Evolutionary conservation across 192 early-diverging fungal species (phyloP), one percentile per base, ranked within the genome.

Genomic region (Linnemannia schmuckeri): DNA sequence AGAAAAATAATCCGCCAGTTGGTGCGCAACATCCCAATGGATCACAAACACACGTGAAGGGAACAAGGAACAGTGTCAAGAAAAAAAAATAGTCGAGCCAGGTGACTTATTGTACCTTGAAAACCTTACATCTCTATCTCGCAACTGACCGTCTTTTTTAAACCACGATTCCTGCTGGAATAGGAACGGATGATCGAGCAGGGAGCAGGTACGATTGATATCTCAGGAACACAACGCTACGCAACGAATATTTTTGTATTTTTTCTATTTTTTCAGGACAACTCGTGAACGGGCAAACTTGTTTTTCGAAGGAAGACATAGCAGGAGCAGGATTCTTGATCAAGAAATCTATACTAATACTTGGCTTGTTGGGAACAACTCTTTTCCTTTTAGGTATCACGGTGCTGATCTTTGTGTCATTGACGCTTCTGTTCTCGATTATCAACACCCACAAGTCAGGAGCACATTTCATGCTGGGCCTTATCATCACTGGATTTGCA

Each of bases 381-480:
- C 55, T 63, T 22, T 69, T 73, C 2, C 30, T 30, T 15, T 33
- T 79, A 86, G 83, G 83, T 33, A 46, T 80, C 49, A 69, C 72
- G 30, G 71, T 86, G 37, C 79, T 86, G 33, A 79, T 86, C 22
- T 77, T 86, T 47, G 83, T 86, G 33, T 86, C 83, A 37, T 47
- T 86, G 55, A 86, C 83, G 6, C 75, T 86, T 38, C 78, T 86
- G 20, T 86, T 86, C 75, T 86, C 83, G 20, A 80, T 86, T 75
- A 86, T 86, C 46, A 86, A 86, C 75, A 86, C 83, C 18, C 83
- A 86, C 70, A 87, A 87, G 40, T 78, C 79, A 33, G 85, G 85
- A 81, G 80, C 85, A 71, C 79, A 87, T 81, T 49, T 87, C 40
- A 63, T 87, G 76, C 72, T 87, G 70, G 85, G 85, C 15, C 70